These are phyloP conservation scores for Kitagawia praeruptora DNA, from an alignment of 129 eudicot species.

Conservation along the genomic window DNA sequence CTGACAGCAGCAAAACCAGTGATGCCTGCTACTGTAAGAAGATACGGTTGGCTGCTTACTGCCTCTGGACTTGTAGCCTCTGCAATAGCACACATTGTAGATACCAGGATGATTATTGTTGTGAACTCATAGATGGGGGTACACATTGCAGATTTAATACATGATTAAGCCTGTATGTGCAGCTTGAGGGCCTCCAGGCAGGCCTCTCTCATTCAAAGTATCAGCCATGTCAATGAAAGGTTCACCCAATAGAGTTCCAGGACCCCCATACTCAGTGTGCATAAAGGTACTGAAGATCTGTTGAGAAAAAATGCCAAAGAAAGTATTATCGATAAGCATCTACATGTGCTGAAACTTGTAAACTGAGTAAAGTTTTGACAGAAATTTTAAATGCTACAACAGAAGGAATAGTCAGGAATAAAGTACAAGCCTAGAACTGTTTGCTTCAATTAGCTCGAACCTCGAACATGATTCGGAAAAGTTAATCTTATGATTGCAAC, in stretches of 20 bases:
- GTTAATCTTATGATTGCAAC: neutral
- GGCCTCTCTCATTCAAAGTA: constrained; percentile 61
- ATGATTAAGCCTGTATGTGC: no score
- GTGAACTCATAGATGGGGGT: constrained; percentile 71
- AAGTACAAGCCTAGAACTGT: neutral
- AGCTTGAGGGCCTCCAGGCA: constrained; percentile 93
- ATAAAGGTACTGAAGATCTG: constrained; percentile 69
- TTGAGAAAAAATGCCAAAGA: neutral
- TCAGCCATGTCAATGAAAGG: constrained; percentile 96
- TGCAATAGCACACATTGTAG: constrained; percentile 54
- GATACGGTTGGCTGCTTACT: constrained; percentile 63
- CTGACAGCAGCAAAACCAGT: constrained; percentile 66
- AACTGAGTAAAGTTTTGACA: neutral
- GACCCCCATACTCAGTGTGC: constrained; percentile 90
- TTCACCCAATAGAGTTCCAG: constrained; percentile 76
- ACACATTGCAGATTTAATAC: no score
- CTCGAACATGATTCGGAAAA: neutral
- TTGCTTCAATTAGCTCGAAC: neutral
- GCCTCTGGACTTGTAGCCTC: constrained; percentile 70
- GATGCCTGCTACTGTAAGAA: constrained; percentile 61
- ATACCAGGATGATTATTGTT: constrained; percentile 52
- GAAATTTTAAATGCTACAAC: neutral
- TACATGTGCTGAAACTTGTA: neutral
- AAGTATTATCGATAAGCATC: neutral
- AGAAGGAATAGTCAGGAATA: neutral